These are phyloP conservation scores for Ascocoryne sarcoides DNA, from an alignment of 2,329 filamentous ascomycete genomes.

Conservation along the genomic window DNA sequence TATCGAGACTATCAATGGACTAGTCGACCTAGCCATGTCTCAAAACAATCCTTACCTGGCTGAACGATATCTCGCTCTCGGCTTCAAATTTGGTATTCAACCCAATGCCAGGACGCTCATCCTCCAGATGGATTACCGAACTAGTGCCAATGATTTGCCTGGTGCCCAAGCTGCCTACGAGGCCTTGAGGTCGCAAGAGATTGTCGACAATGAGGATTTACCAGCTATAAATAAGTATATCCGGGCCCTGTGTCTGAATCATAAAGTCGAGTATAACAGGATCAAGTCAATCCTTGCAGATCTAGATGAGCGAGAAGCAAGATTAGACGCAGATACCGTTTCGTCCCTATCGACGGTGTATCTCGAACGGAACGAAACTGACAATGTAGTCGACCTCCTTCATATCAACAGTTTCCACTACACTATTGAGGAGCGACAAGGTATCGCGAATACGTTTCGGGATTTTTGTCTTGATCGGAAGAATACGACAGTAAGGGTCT, in stretches of 20 bases:
- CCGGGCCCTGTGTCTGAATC: conserved; percentile 51
- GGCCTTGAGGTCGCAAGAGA: conserved; percentile 47
- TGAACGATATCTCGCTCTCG: conserved; percentile 62
- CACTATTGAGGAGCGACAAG: conserved; percentile 58
- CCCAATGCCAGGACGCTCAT: conserved; percentile 64
- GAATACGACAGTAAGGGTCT: conserved; percentile 55
- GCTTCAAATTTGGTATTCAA: conserved; percentile 53
- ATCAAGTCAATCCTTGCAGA: conserved; percentile 67
- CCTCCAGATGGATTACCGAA: conserved; percentile 66
- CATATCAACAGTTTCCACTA: conserved; percentile 65
- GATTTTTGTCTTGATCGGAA: conserved; percentile 55
- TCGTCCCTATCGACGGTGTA: conserved; percentile 65
- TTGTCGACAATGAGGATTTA: conserved; percentile 49
- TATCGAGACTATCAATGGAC: conserved; percentile 63
- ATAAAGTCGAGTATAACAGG: conserved; percentile 55
- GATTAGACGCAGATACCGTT: conserved; percentile 66
- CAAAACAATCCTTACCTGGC: conserved; percentile 62
- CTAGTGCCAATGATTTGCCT: conserved; percentile 63
- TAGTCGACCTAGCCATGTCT: conserved; percentile 66
- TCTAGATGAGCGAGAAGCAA: conserved; percentile 60
- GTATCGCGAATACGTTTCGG: conserved; percentile 58
- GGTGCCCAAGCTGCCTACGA: conserved; percentile 60
- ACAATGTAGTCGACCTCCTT: conserved; percentile 74
- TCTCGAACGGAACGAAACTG: conserved; percentile 64
- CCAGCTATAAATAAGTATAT: conserved; percentile 64